Conservation (phyloP, 495 filamentous ascomycete genomes). For the Penicillium macrosclerotiorum region DNA sequence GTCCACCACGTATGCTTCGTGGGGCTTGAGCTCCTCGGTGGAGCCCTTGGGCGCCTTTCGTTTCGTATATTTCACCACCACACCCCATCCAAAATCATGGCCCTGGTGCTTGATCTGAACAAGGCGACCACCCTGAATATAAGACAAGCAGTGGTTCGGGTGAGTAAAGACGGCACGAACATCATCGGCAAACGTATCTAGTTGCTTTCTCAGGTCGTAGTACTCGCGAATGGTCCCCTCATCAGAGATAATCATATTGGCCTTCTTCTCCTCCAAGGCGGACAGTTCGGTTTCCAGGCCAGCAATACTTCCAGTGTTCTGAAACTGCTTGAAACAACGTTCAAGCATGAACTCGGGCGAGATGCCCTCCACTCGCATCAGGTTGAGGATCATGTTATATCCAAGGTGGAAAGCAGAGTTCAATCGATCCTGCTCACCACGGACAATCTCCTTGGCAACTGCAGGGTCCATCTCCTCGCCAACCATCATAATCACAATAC, state of each 20-base stretch:
- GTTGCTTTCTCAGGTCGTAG: constrained; percentile 77
- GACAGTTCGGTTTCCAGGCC: constrained; percentile 76
- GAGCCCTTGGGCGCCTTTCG: constrained; percentile 59
- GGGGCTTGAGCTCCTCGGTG: constrained; percentile 63
- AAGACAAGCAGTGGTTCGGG: constrained; percentile 77
- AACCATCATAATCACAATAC: constrained; percentile 99
- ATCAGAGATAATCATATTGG: constrained; percentile 73
- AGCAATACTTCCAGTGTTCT: constrained; percentile 83
- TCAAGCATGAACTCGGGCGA: constrained; percentile 97
- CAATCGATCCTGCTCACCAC: constrained; percentile 91
- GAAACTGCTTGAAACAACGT: constrained; percentile 96
- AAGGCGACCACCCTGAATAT: constrained; percentile 75
- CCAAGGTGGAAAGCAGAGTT: constrained; percentile 97
- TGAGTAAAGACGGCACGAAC: constrained; percentile 87
- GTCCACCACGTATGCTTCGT: constrained; percentile 77
- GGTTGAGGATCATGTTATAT: constrained; percentile 99
- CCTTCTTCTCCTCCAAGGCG: constrained; percentile 68
- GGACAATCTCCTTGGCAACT: constrained; percentile 87
- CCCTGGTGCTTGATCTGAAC: constrained; percentile 78
- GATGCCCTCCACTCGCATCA: constrained; percentile 93
- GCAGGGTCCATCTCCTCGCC: constrained; percentile 95
- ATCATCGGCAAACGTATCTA: constrained; percentile 78
- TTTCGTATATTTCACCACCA: constrained; percentile 66
- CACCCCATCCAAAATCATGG: constrained; percentile 90
- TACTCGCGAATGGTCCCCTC: constrained; percentile 90